Base-by-base conservation (phyloP, 345 rosid genomes). In the Conringia planisiliqua region DNA sequence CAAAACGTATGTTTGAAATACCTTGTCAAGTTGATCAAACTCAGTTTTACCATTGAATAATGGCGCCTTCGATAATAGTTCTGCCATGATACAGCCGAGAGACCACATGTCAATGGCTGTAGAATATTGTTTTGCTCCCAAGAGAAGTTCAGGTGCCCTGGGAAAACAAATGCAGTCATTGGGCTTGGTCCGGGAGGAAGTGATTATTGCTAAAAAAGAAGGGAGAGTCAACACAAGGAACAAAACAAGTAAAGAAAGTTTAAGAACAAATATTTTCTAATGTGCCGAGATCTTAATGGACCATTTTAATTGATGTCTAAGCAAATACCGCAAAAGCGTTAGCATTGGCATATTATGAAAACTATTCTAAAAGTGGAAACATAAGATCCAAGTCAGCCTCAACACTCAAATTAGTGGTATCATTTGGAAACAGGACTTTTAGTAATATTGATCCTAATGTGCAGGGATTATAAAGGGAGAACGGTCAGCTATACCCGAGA, bases 101-200 rank as follows among this genome's bases (percentile, higher is more conserved):
- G 99, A 95, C 99, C 99, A 95, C 99, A 95, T 92, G 85, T 95
- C 99, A 84, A 96, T 89, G 39, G 99, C 95, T 20, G 98, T 96
- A 62, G 99, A 96, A 86, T 96, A 96, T 66, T 88, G 97, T 79
- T 85, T 90, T 24, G 86, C 85, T 77, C 99, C 99, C 84, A 96
- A 79, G 27, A 96, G 94, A 77, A 96, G 97, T 80, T 96, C 99
- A 62, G 99, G 99, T 51, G 99, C 99, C 87, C 99, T 96, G 85
- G 63, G 75, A 66, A 78, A 82, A 58, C 52, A 71, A 68, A 71
- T 50, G 80, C 72, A 71, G 73, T 71, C 68, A 51, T 71, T 66
- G 68, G 27, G 68, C 47, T 59, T 47, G 72, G 65, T 71, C 72
- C 33, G 3, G 54, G 43, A 62, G 62, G 56, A 64, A 58, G 67